Conservation (phyloP, 1,139 yeast genomes). For the Magnusiomyces magnusii region DNA sequence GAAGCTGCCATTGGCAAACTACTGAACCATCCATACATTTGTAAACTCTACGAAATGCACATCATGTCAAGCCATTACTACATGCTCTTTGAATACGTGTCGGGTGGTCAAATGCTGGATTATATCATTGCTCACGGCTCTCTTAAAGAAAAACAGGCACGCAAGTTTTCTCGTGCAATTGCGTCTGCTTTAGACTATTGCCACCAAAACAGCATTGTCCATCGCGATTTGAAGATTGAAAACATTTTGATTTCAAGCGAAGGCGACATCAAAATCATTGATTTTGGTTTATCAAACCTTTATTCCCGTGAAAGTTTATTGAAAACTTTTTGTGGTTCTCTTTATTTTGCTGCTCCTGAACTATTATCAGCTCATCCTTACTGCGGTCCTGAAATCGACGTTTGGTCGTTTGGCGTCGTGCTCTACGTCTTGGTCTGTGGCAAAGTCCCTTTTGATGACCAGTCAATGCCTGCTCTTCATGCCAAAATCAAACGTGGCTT, state of each 20-base stretch:
- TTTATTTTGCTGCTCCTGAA: conserved; percentile 98
- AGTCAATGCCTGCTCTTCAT: conserved; percentile 84
- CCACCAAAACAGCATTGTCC: conserved; percentile 90
- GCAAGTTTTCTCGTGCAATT: conserved; percentile 94
- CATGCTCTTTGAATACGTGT: conserved; percentile 93
- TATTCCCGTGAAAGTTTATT: conserved; percentile 65
- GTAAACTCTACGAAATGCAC: conserved; percentile 87
- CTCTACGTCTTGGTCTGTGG: conserved; percentile 93
- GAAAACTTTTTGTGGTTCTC: conserved; percentile 94
- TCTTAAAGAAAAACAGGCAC: conserved; percentile 85
- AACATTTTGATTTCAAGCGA: conserved; percentile 89
- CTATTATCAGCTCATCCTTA: conserved; percentile 87
- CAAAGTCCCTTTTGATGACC: conserved; percentile 97
- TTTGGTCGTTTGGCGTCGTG: conserved; percentile 98
- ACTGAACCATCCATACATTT: conserved; percentile 85
- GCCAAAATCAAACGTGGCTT: conserved; percentile 89
- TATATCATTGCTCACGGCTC: conserved; percentile 96
- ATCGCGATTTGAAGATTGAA: conserved; percentile 93
- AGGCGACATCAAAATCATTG: conserved; percentile 89
- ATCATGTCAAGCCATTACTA: conserved; percentile 97
- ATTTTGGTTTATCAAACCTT: conserved; percentile 89
- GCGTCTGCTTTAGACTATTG: conserved; percentile 92
- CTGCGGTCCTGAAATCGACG: conserved; percentile 94
- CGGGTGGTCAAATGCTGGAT: conserved; percentile 97
- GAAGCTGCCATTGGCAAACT: conserved; percentile 93